These are phyloP conservation scores for Annulohypoxylon truncatum DNA, from an alignment of 2,329 filamentous ascomycete genomes.

Conservation along the genomic window DNA sequence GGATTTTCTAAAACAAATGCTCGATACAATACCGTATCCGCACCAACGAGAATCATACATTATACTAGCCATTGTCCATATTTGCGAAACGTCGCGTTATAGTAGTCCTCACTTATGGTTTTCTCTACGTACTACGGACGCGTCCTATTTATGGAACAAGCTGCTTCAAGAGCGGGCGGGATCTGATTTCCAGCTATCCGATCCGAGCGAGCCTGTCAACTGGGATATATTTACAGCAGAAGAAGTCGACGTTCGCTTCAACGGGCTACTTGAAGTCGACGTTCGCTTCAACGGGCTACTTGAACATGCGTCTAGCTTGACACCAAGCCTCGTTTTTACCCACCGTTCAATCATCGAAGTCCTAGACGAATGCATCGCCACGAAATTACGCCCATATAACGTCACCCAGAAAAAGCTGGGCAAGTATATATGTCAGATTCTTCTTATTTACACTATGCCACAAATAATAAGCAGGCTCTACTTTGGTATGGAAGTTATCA, in stretches of 20 bases:
- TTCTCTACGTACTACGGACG: background rate
- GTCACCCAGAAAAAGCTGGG: background rate
- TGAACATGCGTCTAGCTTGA: no score
- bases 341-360: constrained; percentile 28
- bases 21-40: constrained; percentile 1
- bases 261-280: constrained; percentile 16
- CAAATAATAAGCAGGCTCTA: no score
- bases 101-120: no score
- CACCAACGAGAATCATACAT: constrained; percentile 17
- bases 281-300: constrained; percentile 21
- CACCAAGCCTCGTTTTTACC: background rate
- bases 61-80: background rate
- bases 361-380: background rate
- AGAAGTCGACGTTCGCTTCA: constrained; percentile 11
- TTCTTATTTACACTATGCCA: no score
- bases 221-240: constrained; percentile 1
- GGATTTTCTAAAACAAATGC: constrained; percentile 6
- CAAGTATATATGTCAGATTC: background rate
- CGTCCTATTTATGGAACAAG: constrained; percentile 11
- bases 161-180: background rate
- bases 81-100: no score
- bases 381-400: background rate
- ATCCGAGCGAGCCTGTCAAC: background rate
- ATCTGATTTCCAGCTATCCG: background rate
- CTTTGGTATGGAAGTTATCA: no score